phyloP scores from a whole-genome alignment of 2,329 filamentous ascomycete genomes.

The Dothiorella sarmentorum region DNA sequence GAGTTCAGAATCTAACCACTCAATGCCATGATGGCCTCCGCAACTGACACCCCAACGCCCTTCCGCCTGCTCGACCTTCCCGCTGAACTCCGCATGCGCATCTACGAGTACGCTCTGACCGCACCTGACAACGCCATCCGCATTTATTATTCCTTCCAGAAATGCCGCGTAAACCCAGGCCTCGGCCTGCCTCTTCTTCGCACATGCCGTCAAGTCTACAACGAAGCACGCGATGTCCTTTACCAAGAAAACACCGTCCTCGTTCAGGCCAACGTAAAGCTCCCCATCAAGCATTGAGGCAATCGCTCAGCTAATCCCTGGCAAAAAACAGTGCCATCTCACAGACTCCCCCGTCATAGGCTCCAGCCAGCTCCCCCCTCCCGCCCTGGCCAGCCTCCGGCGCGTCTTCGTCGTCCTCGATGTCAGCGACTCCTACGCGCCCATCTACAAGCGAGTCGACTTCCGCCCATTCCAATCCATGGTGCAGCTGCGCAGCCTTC shows the following conservation, averaged over 20 bases:
- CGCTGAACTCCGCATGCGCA: conserved; percentile 43
- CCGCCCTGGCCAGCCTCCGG: neutral
- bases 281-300: neutral
- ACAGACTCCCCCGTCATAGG: neutral
- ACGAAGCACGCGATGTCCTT: conserved; percentile 44
- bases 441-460: neutral
- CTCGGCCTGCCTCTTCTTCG: conserved; percentile 3
- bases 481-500: neutral
- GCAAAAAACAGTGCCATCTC: neutral
- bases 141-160: conserved; percentile 13
- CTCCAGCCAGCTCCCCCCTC: neutral
- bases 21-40: neutral
- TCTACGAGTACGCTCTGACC: conserved; percentile 42
- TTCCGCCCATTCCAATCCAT: conserved; percentile 11
- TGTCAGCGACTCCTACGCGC: neutral
- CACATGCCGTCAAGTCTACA: conserved; percentile 33
- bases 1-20: too few relatives aligned
- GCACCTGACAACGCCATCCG: conserved; percentile 8
- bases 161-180: neutral
- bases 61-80: conserved; percentile 48
- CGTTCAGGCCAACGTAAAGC: neutral
- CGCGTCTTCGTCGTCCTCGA: conserved; percentile 11
- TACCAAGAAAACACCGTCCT: conserved; percentile 45
- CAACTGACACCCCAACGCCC: neutral
- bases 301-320: neutral